Evolutionary conservation across 768 basidiomycete genomes (phyloP).

Genomic region (Dentipellis fragilis): DNA sequence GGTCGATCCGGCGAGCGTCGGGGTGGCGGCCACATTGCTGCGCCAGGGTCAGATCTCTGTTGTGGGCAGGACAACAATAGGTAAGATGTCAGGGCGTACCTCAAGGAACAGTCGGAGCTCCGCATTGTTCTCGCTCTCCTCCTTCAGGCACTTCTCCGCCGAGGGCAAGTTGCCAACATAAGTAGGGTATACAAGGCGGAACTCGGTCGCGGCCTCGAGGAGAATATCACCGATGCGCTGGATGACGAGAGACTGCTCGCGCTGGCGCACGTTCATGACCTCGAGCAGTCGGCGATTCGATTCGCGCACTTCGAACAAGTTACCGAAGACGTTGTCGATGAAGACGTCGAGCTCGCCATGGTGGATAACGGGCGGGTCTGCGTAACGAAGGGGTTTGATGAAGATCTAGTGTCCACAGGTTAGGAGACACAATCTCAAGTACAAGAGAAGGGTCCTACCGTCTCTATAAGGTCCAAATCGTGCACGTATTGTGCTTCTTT

Average conservation of each 20-base stretch:
- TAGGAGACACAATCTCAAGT: too few species aligned
- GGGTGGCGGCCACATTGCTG: constrained; percentile 43
- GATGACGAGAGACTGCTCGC: constrained; percentile 76
- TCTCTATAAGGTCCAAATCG: constrained; percentile 78
- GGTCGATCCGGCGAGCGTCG: constrained; percentile 51
- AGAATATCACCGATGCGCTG: constrained; percentile 84
- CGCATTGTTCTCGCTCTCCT: constrained; percentile 74
- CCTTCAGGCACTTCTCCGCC: constrained; percentile 80
- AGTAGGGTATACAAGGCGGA: constrained; percentile 75
- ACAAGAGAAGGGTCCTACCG: constrained; percentile 37
- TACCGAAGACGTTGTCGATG: constrained; percentile 84
- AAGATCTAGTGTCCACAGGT: constrained; percentile 30
- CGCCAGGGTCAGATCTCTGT: neutral
- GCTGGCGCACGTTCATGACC: constrained; percentile 75
- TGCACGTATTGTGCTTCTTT: constrained; percentile 86
- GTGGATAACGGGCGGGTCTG: constrained; percentile 45
- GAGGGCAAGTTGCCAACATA: constrained; percentile 80
- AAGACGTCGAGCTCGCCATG: constrained; percentile 62
- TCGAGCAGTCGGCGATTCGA: constrained; percentile 79
- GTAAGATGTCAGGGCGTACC: constrained; percentile 29
- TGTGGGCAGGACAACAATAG: too few species aligned
- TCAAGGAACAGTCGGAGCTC: constrained; percentile 81
- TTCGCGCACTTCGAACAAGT: constrained; percentile 79
- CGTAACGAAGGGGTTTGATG: constrained; percentile 42
- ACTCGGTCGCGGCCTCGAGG: constrained; percentile 78